These are phyloP conservation scores for Aspergillus ellipticus DNA, from an alignment of 495 filamentous ascomycete species.

Conservation along the genomic window DNA sequence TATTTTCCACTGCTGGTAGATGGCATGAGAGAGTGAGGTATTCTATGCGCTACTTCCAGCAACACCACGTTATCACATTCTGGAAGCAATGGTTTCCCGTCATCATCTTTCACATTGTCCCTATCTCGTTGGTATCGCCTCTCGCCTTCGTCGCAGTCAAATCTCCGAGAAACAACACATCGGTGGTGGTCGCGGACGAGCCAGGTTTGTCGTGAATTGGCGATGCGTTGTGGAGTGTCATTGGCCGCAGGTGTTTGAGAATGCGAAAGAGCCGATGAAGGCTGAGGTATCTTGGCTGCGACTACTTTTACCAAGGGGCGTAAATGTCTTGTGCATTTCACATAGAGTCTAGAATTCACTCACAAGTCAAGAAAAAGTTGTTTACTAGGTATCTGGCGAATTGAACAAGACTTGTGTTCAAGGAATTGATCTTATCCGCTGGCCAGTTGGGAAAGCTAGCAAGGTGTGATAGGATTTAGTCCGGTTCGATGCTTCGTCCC, in stretches of 20 bases:
- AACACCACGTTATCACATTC: not conserved
- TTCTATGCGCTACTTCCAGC: slow-evolving; percentile 15
- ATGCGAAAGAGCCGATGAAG: slow-evolving; percentile 9
- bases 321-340: not conserved
- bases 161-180: slow-evolving; percentile 11
- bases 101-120: slow-evolving; percentile 6
- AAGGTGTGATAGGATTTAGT: not conserved
- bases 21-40: slow-evolving; percentile 11
- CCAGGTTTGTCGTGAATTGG: not conserved
- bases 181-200: slow-evolving; percentile 9
- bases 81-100: slow-evolving; percentile 4
- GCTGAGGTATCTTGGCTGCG: slow-evolving; percentile 9
- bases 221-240: slow-evolving; percentile 9
- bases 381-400: slow-evolving; percentile 3
- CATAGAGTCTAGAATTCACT: not conserved
- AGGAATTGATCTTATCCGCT: not conserved
- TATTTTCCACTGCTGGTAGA: not conserved
- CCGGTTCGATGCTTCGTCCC: not conserved
- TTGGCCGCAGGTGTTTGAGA: not conserved
- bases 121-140: not conserved
- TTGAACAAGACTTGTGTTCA: not conserved
- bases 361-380: slow-evolving; percentile 7
- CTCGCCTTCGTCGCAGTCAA: slow-evolving; percentile 4
- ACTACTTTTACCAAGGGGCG: not conserved
- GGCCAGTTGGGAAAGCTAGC: not conserved